Conservation (phyloP, 2,329 filamentous ascomycete species). For the Hypoxylon sp. region DNA sequence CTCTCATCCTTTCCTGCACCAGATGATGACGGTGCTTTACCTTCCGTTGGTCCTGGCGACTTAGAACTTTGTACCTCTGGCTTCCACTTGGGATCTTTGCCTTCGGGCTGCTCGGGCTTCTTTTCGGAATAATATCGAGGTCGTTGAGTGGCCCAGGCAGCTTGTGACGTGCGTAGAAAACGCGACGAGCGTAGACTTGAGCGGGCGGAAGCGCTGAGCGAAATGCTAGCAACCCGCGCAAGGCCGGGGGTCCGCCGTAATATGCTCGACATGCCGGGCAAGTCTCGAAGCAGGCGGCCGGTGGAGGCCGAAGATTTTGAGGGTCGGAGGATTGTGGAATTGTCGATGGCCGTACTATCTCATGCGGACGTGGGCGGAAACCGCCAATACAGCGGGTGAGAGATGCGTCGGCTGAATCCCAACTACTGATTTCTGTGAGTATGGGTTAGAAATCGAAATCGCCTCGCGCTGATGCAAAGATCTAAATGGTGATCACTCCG, state of each 20-base stretch:
- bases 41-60: constrained; percentile 52
- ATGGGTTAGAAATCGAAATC: constrained; percentile 37
- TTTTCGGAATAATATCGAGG: constrained; percentile 50
- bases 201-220: constrained; percentile 47
- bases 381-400: constrained; percentile 26
- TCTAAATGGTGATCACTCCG: constrained; percentile 45
- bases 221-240: constrained; percentile 48
- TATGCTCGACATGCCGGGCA: constrained; percentile 55
- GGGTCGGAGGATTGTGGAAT: constrained; percentile 30
- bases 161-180: constrained; percentile 46
- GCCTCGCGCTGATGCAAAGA: constrained; percentile 40
- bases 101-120: constrained; percentile 41
- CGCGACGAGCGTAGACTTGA: constrained; percentile 48
- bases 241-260: constrained; percentile 53
- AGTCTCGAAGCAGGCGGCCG: constrained; percentile 43
- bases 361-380: constrained; percentile 40
- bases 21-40: constrained; percentile 36
- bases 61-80: constrained; percentile 50
- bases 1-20: constrained; percentile 36
- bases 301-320: constrained; percentile 42
- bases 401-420: constrained; percentile 13
- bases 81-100: constrained; percentile 33
- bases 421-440: constrained; percentile 16
- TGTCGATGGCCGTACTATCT: constrained; percentile 43
- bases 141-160: constrained; percentile 46